Conservation (phyloP, 495 filamentous ascomycete genomes). For the Hyaloscypha hepaticicola region DNA sequence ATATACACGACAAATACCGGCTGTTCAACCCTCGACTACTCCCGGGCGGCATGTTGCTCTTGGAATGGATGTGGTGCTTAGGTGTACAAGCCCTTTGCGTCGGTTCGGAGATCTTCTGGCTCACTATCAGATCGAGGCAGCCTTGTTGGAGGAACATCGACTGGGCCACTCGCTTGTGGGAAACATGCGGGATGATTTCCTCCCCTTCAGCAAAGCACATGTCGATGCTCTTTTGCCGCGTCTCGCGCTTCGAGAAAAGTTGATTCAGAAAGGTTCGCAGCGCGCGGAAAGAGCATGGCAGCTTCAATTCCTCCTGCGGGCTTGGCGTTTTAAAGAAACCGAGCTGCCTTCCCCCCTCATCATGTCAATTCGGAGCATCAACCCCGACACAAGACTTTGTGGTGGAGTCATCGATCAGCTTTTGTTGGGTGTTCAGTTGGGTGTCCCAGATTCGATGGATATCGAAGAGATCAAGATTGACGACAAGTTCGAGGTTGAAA, state of each 20-base stretch:
- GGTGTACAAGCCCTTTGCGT: constrained; percentile 82
- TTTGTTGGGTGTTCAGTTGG: constrained; percentile 33
- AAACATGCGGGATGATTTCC: constrained; percentile 38
- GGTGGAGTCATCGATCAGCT: constrained; percentile 7
- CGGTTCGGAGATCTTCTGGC: constrained; percentile 79
- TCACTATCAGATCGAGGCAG: constrained; percentile 90
- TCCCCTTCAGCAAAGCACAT: constrained; percentile 61
- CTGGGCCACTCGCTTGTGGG: constrained; percentile 53
- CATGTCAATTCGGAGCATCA: constrained; percentile 44
- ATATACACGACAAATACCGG: constrained; percentile 51
- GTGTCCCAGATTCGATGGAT: constrained; percentile 30
- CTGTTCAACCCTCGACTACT: constrained; percentile 46
- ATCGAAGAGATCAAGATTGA: constrained; percentile 39
- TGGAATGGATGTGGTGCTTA: constrained; percentile 69
- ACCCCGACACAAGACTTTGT: background rate
- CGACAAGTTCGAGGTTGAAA: constrained; percentile 59
- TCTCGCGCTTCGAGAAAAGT: constrained; percentile 49
- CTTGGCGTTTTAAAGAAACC: constrained; percentile 67
- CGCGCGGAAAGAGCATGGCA: constrained; percentile 54
- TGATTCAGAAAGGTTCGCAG: constrained; percentile 33
- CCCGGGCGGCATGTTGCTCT: constrained; percentile 58
- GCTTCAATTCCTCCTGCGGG: constrained; percentile 68
- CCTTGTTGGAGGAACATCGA: constrained; percentile 65
- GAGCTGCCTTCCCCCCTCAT: constrained; percentile 61
- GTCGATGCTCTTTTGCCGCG: constrained; percentile 55